Conservation (phyloP, 2,329 filamentous ascomycete genomes). For the Aspergillus cejpii region DNA sequence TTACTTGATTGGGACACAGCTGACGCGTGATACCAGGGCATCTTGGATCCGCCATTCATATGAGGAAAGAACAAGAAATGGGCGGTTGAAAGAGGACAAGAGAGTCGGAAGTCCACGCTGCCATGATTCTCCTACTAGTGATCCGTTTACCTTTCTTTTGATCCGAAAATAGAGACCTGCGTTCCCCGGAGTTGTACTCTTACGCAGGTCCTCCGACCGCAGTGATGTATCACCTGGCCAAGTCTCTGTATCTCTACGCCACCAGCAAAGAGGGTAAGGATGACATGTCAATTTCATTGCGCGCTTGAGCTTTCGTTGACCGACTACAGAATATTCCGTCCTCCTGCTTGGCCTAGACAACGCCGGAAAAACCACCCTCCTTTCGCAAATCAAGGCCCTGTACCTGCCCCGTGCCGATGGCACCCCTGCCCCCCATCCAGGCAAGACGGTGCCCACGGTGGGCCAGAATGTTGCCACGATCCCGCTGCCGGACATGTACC, state of each 20-base stretch:
- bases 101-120: conserved; percentile 10
- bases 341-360: conserved; percentile 96
- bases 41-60: background rate
- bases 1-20: conserved; percentile 20
- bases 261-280: conserved; percentile 86
- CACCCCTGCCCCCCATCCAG: conserved; percentile 50
- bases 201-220: conserved; percentile 18
- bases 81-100: background rate
- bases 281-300: background rate
- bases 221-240: conserved; percentile 89
- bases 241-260: conserved; percentile 88
- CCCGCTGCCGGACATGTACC: conserved; percentile 84
- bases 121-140: conserved; percentile 16
- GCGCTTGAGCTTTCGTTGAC: conserved; percentile 1
- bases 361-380: conserved; percentile 95
- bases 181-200: conserved; percentile 15
- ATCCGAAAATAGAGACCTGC: conserved; percentile 11
- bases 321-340: conserved; percentile 76
- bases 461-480: conserved; percentile 95
- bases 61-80: background rate
- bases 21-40: conserved; percentile 17
- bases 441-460: conserved; percentile 90
- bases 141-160: conserved; percentile 8
- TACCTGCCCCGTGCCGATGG: conserved; percentile 49
- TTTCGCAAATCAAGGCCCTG: conserved; percentile 89